Conservation (phyloP, 1,284 basidiomycete genomes). For the Marasmius oreades region DNA sequence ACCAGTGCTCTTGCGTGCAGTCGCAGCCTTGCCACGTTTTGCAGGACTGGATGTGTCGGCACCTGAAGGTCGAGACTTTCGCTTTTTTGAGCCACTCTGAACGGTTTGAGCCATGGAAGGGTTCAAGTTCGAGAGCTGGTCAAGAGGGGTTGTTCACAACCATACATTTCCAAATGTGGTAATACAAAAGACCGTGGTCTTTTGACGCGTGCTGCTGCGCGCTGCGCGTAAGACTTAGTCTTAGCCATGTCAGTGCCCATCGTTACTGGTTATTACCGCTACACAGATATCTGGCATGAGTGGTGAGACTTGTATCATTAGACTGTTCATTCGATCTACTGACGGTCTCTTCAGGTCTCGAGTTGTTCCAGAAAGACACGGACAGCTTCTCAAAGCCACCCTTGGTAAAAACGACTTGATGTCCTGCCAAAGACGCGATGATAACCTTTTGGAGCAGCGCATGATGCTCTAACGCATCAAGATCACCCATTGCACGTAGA, state of each 20-base stretch:
- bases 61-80: constrained; percentile 33
- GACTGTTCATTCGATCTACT: neutral
- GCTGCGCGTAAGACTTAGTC: neutral
- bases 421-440: neutral
- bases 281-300: constrained; percentile 71
- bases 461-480: constrained; percentile 60
- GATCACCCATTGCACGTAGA: constrained; percentile 70
- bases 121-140: constrained; percentile 11
- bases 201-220: neutral
- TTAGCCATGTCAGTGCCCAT: constrained; percentile 25
- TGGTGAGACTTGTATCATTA: constrained; percentile 4
- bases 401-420: constrained; percentile 34
- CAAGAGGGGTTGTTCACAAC: constrained; percentile 4
- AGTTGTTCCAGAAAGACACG: constrained; percentile 35
- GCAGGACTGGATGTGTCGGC: constrained; percentile 42
- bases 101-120: constrained; percentile 47
- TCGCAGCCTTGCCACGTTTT: constrained; percentile 48
- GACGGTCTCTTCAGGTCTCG: neutral
- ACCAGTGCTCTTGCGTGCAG: constrained; percentile 76
- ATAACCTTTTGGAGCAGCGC: constrained; percentile 32
- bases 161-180: constrained; percentile 6
- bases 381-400: constrained; percentile 64
- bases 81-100: constrained; percentile 38
- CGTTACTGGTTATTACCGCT: constrained; percentile 71
- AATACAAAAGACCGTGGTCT: neutral